Base-by-base conservation (phyloP, 331 rosid species). In the Pyrus hybrid region DNA sequence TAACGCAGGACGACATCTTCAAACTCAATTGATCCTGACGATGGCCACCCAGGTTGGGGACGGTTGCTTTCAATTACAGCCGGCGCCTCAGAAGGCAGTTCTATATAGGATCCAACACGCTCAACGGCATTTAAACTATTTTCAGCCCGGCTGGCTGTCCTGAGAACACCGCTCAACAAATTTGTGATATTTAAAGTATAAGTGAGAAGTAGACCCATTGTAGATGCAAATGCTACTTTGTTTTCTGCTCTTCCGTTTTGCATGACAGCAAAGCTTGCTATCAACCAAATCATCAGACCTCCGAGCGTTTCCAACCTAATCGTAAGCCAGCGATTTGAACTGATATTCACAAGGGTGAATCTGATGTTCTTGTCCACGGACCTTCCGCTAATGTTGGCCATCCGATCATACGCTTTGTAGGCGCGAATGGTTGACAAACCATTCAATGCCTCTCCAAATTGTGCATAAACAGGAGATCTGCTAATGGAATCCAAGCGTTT, bases 391-490 rank as follows among this genome's bases (percentile, higher is more conserved):
- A 88, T 87, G 49, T 68, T 71, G 30, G 91, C 90, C 87, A 93
- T 89, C 87, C 91, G 87, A 75, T 86, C 93, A 82, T 88, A 88
- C 5, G 93, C 94, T 82, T 93, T 89, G 79, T 91, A 93, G 22
- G 96, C 96, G 0, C 98, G 90, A 64, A 93, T 93, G 73, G 87
- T 83, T 45, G 93, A 80, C 72, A 91, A 83, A 63, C 98, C 98
- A 77, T 91, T 91, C 86, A 93, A 64, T 23, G 93, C 84, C 88
- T 93, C 98, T 57, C 97, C 98, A 77, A 93, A 93, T 70, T 91
- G 98, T 26, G 97, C 97, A 76, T 93, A 93, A 80, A 91, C 84
- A 43, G 98, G 98, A 66, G 98, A 93, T 79, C 98, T 88, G 63
- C 90, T 85, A 62, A 91, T 89, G 56, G 97, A 88, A 79, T 91